Base-by-base conservation (phyloP, 2,329 filamentous ascomycete species). In the Pyrenophora teres region DNA sequence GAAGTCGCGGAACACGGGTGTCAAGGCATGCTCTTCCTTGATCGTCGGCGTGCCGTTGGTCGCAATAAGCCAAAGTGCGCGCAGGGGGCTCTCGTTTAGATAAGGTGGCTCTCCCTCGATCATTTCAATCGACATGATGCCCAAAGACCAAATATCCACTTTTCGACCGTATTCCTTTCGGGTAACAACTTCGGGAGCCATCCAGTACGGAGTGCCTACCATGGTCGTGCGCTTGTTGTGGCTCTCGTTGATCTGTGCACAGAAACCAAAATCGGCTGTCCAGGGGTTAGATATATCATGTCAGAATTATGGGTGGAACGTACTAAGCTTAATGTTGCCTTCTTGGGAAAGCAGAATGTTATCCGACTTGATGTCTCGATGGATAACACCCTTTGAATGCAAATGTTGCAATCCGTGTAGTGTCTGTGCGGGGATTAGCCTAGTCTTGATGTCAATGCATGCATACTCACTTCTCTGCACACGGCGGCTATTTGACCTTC, bases 61-160 rank as follows among this genome's bases (percentile, higher is more conserved):
- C 46, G 94, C 94, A 73, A 99, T 99, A 64, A 99, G 78, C 82
- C 94, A 99, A 32, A 99, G 81, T 1, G 94, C 94, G 54, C 93
- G 87, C 19, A 99, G 81, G 4, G 94, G 94, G 32, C 91, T 95
- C 74, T 99, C 94, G 33, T 92, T 97, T 52, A 99, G 81, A 72
- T 97, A 99, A 19, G 94, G 94, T 10, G 94, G 94, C 74, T 97
- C 94, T 72, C 93, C 94, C 77, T 97, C 94, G 60, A 99, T 96
- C 94, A 99, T 99, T 76, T 99, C 94, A 68, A 99, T 97, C 6
- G 94, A 92, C 94, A 99, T 97, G 77, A 99, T 99, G 52, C 94
- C 94, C 38, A 99, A 80, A 52, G 90, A 96, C 94, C 94, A 99
- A 63, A 99, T 97, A 70, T 99, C 94, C 47, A 99, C 93, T 76